phyloP scores from a whole-genome alignment of 352 stramenopile species.

The Phytopythium cucurbitacearum region DNA sequence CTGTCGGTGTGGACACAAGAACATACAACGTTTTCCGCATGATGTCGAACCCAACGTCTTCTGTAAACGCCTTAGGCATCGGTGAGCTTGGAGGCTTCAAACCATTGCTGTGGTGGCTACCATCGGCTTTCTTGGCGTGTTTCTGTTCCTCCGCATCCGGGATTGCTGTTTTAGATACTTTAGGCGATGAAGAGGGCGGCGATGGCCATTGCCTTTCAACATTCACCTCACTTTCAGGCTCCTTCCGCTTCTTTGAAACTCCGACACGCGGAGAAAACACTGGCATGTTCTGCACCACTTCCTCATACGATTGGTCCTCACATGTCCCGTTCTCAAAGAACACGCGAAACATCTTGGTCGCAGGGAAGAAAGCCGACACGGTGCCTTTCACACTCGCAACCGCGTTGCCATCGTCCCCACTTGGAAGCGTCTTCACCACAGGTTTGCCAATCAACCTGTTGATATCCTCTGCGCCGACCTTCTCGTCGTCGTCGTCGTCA shows the following conservation, averaged over 20 bases:
- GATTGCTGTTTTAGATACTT: background rate
- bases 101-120: too few relatives aligned
- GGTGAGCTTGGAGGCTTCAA: background rate
- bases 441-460: conserved; percentile 42
- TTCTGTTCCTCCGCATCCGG: conserved; percentile 17
- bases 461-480: conserved; percentile 27
- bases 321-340: conserved; percentile 53
- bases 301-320: conserved; percentile 51
- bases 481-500: conserved; percentile 10
- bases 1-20: conserved; percentile 33
- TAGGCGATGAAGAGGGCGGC: conserved; percentile 8
- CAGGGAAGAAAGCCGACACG: conserved; percentile 70
- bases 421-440: conserved; percentile 32
- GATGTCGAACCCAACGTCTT: conserved; percentile 39
- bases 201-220: conserved; percentile 7
- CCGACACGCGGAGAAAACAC: conserved; percentile 19
- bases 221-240: conserved; percentile 5
- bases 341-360: conserved; percentile 70
- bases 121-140: conserved; percentile 1
- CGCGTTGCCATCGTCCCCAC: conserved; percentile 20
- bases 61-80: background rate
- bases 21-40: conserved; percentile 56
- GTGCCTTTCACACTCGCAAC: conserved; percentile 33
- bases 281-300: conserved; percentile 61
- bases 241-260: conserved; percentile 46